Base-by-base conservation (phyloP, 495 filamentous ascomycete genomes). In the Xylaria venustula region DNA sequence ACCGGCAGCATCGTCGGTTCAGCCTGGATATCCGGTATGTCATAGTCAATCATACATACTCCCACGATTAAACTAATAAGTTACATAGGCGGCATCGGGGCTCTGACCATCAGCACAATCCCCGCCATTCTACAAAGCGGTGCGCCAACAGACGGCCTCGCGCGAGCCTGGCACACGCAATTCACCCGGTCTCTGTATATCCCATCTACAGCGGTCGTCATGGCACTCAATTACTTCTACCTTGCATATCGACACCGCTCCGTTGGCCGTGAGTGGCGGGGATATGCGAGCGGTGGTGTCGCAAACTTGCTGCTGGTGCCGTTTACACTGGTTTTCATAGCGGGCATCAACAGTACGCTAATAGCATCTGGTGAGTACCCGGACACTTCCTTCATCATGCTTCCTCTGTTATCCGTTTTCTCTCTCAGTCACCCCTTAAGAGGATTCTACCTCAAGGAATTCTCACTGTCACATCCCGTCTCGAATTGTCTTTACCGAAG, bases 1-100 rank as follows among this genome's bases (percentile, higher is more conserved):
- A 64, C 63, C 19, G 65, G 65, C 20, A 64, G 68, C 30, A 66
- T 70, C 11, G 48, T 68, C 5, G 65, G 57, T 28, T 70, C 68
- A 2, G 68, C 68, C 14, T 70, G 68, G 68, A 48, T 70, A 42
- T 70, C 68, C 30, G 67, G 67, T 70, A 60, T n/a, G 42, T 4
- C 25, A n/a, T n/a, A n/a, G n/a, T n/a, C n/a, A n/a, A 32, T 23
- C 36, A 7, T 23, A 28, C 36, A 2, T 28, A 45, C 9, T 19
- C 53, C n/a, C n/a, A n/a, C n/a, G n/a, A n/a, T n/a, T n/a, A n/a
- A n/a, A n/a, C n/a, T n/a, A n/a, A n/a, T n/a, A n/a, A n/a, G n/a
- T n/a, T n/a, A n/a, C n/a, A n/a, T n/a, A n/a, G 78, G 77, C n/a
- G 75, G 73, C 46, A 77, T 78, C 54, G 62, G 62, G 23, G 62